Evolutionary conservation across 2,329 filamentous ascomycete genomes (phyloP).

Genomic region (Exophiala dermatitidis): DNA sequence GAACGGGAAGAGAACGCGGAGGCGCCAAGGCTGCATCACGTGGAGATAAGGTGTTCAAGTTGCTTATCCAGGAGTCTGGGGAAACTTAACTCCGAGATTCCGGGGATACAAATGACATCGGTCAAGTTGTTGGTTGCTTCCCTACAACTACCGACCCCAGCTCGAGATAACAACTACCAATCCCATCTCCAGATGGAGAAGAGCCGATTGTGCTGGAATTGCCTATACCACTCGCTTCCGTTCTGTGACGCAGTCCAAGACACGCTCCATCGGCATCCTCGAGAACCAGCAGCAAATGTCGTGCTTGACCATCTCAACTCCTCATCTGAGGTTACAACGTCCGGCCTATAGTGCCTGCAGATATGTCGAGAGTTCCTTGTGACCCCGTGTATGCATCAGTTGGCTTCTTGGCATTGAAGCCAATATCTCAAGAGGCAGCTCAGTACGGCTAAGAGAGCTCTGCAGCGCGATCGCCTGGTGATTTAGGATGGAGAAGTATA

Average conservation of each 20-base stretch:
- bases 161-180: no score
- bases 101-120: no score
- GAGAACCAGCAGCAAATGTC: not conserved
- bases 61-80: not conserved
- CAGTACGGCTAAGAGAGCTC: not conserved
- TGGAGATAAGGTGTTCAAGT: not conserved
- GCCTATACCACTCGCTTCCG: not conserved
- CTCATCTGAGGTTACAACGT: not conserved
- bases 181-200: no score
- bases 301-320: not conserved
- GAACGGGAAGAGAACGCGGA: not conserved
- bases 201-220: not conserved
- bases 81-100: no score
- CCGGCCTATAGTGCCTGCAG: not conserved
- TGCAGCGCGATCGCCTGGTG: not conserved
- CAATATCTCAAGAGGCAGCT: conserved; percentile 5
- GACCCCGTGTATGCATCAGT: not conserved
- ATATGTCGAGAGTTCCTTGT: not conserved
- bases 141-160: no score
- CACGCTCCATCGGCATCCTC: not conserved
- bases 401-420: conserved; percentile 3
- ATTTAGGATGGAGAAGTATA: not conserved
- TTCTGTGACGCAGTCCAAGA: conserved; percentile 6
- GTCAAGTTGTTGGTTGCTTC: no score
- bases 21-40: not conserved